These are phyloP conservation scores for Discostella stelligeroides DNA, from an alignment of 108 stramenopile genomes.

Conservation along the genomic window DNA sequence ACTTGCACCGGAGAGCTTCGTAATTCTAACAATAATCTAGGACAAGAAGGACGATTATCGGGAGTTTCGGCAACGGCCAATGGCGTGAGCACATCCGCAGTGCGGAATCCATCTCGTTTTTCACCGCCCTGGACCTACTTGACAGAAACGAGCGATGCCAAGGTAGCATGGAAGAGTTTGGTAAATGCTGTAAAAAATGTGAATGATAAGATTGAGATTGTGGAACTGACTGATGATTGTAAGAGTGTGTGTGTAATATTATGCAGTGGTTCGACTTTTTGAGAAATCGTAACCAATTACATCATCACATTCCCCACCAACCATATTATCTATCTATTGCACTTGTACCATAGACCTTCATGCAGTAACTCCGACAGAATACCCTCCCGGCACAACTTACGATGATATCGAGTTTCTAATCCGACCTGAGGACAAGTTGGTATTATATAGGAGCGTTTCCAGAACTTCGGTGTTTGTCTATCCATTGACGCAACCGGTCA, in stretches of 20 bases:
- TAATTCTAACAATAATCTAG: slow-evolving; percentile 24
- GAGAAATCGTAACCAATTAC: no score
- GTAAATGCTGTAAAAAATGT: slow-evolving; percentile 59
- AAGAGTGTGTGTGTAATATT: slow-evolving; percentile 13
- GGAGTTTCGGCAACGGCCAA: slow-evolving; percentile 78
- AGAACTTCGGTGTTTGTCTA: slow-evolving; percentile 88
- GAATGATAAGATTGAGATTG: slow-evolving; percentile 63
- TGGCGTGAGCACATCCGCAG: slow-evolving; percentile 75
- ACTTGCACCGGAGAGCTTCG: slow-evolving; percentile 69
- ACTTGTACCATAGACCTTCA: slow-evolving; percentile 56
- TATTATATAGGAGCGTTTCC: slow-evolving; percentile 84
- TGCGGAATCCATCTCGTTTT: slow-evolving; percentile 79
- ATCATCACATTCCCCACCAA: not conserved
- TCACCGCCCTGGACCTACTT: slow-evolving; percentile 83
- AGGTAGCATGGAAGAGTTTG: slow-evolving; percentile 75
- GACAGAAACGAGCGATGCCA: slow-evolving; percentile 71
- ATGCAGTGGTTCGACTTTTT: not conserved
- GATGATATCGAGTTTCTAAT: slow-evolving; percentile 93
- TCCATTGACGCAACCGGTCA: slow-evolving; percentile 90
- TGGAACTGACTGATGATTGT: slow-evolving; percentile 74
- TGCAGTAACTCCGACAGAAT: slow-evolving; percentile 71
- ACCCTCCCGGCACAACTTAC: slow-evolving; percentile 66
- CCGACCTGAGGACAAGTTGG: slow-evolving; percentile 83
- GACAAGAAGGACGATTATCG: slow-evolving; percentile 70
- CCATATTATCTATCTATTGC: not conserved